A percentile compares a stretch with the other conserved stretches of the same genome.
These are phyloP conservation scores for Malassezia vespertilionis DNA, from an alignment of 1,284 basidiomycete genomes.

Conservation along the genomic window DNA sequence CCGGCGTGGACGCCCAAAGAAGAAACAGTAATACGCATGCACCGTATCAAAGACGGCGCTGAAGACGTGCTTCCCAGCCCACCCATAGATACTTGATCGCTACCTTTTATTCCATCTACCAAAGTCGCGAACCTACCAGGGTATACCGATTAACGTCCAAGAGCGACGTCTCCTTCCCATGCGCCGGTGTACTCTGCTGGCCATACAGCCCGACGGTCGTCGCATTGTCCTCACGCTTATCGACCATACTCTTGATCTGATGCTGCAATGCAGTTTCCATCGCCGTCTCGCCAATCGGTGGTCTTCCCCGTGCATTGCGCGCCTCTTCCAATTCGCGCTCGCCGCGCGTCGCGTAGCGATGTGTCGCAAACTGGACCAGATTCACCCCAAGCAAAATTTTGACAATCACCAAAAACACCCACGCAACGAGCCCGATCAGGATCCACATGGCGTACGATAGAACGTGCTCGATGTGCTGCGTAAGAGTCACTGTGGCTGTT, in stretches of 20 bases:
- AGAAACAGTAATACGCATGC: no score
- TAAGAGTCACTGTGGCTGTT: no score
- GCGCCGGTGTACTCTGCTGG: constrained; percentile 12
- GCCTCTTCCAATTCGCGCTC: constrained; percentile 37
- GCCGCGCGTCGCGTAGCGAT: constrained; percentile 33
- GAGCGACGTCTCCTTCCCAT: constrained; percentile 19
- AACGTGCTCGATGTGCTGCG: neutral
- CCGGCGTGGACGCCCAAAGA: constrained; percentile 4
- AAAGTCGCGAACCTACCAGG: constrained; percentile 41
- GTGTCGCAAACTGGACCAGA: constrained; percentile 34
- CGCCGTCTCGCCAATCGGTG: constrained; percentile 38
- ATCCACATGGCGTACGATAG: neutral
- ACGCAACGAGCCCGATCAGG: constrained; percentile 6
- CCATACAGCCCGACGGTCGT: constrained; percentile 29
- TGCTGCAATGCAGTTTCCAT: constrained; percentile 18
- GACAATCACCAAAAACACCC: constrained; percentile 27
- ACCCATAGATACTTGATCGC: no score
- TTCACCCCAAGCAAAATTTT: constrained; percentile 42
- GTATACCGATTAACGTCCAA: constrained; percentile 42
- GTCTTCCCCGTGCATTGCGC: constrained; percentile 32
- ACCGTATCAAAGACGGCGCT: no score
- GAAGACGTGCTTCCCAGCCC: no score
- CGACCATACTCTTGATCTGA: constrained; percentile 24
- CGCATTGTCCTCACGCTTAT: constrained; percentile 35
- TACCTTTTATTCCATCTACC: no score